phyloP scores from a whole-genome alignment of 208 protist genomes.

The Zelonia costaricensis region DNA sequence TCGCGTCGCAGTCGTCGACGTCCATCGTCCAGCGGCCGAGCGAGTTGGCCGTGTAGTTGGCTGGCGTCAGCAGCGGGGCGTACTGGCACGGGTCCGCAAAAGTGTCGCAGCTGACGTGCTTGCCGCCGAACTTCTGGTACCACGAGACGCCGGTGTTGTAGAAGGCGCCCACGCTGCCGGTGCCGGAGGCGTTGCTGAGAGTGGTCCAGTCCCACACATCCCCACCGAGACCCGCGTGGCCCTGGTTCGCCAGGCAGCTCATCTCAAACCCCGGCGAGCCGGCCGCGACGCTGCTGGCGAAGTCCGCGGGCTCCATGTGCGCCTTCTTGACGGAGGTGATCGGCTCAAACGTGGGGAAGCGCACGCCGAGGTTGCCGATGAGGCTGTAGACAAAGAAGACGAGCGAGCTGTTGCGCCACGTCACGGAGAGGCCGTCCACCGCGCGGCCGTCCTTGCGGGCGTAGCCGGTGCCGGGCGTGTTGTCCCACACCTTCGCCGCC shows the following conservation, averaged over 20 bases:
- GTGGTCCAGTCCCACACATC: constrained; percentile 74
- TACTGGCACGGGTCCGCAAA: constrained; percentile 76
- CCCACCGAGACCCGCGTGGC: constrained; percentile 51
- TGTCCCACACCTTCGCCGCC: constrained; percentile 61
- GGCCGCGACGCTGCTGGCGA: constrained; percentile 35
- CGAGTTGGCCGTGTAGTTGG: constrained; percentile 32
- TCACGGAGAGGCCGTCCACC: constrained; percentile 58
- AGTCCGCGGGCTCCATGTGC: constrained; percentile 68
- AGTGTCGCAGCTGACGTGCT: constrained; percentile 75
- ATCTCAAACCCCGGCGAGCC: constrained; percentile 64
- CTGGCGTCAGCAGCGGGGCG: constrained; percentile 78
- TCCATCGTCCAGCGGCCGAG: constrained; percentile 62
- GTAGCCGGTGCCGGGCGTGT: constrained; percentile 46
- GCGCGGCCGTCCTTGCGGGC: constrained; percentile 52
- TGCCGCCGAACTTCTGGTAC: constrained; percentile 90
- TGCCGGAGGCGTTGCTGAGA: constrained; percentile 42
- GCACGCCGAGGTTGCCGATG: constrained; percentile 80
- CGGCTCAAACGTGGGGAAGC: constrained; percentile 85
- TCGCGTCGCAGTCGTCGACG: constrained; percentile 80
- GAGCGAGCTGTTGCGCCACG: constrained; percentile 65
- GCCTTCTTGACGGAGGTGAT: constrained; percentile 31
- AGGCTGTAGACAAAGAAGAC: constrained; percentile 65
- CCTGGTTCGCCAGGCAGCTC: constrained; percentile 66
- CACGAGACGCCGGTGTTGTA: constrained; percentile 67
- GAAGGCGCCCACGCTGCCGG: constrained; percentile 52